Base-by-base conservation (phyloP, 2,329 filamentous ascomycete genomes). In the Gliomastix tumulicola region DNA sequence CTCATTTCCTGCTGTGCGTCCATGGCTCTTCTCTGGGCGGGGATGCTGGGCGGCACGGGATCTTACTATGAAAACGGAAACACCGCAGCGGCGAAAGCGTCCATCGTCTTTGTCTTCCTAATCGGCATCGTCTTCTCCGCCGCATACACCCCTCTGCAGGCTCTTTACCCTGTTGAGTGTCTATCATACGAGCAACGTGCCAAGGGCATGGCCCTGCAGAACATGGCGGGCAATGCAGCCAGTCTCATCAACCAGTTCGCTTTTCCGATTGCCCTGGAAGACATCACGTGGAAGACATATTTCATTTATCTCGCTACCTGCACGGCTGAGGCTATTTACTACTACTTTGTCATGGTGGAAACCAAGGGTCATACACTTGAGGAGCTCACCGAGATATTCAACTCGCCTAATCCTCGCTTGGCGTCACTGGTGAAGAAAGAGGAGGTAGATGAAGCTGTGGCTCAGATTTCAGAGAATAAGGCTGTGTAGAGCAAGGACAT, bases 381-480 rank as follows among this genome's bases (percentile, higher is more conserved):
- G 48, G 70, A 75, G 47, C 60, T 76, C 30, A 69, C 70, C 35
- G 66, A 68, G 49, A 69, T 75, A 46, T 74, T 76, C 47, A 69
- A 74, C 41, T 70, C 48, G 12, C 35, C 43, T 12, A 48, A 48
- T 30, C 53, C 53, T 3, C 36, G 41, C n/a, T 23, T 43, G 28
- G 57, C 59, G 17, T 66, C 62, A 31, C 30, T 40, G 16, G 21
- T 34, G 32, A 28, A 28, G 25, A 28, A n/a, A 16, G 30, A 32
- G n/a, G 30, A 17, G 13, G 30, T 32, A 20, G 19, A 32, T 13
- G 18, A 18, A 17, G 30, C 30, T 32, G 30, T 32, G 8, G 15
- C 30, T 3, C 30, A 32, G 18, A 17, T 32, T 18, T 17, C n/a
- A 17, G 30, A 32, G 30, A 17, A 12, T 20, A 32, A 32, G 30